These are phyloP conservation scores for Eudorina sp. DNA, from an alignment of 139 green algal genomes.

Conservation along the genomic window DNA sequence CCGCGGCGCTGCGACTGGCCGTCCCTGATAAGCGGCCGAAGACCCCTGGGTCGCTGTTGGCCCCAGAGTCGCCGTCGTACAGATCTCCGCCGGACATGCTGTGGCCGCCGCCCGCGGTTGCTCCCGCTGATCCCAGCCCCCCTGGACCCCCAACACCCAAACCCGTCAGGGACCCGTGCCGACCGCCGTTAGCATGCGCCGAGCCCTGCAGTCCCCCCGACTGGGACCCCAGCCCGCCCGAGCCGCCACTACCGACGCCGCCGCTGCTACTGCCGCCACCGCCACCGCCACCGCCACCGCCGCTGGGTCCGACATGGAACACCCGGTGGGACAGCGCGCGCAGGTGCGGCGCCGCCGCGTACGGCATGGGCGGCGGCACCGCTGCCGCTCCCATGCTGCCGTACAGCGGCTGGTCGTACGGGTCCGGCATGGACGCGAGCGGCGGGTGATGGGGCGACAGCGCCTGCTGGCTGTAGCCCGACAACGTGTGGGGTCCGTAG, in stretches of 20 bases:
- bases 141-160: background rate
- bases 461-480: no score
- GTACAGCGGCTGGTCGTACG: background rate
- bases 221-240: background rate
- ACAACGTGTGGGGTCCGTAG: background rate
- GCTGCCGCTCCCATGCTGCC: no score
- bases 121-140: background rate
- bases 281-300: background rate
- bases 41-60: background rate
- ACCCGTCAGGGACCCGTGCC: background rate
- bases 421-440: background rate
- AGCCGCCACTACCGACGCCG: background rate
- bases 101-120: background rate
- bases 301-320: background rate
- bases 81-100: background rate
- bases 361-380: background rate
- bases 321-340: background rate
- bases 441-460: background rate
- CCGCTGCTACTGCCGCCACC: background rate
- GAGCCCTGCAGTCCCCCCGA: background rate
- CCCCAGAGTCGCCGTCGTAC: background rate
- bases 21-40: background rate
- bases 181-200: background rate
- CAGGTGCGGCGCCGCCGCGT: slow-evolving; percentile 1
- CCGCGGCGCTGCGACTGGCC: background rate